Conservation (phyloP, 1,284 basidiomycete genomes). For the Taiwanofungus camphoratus region DNA sequence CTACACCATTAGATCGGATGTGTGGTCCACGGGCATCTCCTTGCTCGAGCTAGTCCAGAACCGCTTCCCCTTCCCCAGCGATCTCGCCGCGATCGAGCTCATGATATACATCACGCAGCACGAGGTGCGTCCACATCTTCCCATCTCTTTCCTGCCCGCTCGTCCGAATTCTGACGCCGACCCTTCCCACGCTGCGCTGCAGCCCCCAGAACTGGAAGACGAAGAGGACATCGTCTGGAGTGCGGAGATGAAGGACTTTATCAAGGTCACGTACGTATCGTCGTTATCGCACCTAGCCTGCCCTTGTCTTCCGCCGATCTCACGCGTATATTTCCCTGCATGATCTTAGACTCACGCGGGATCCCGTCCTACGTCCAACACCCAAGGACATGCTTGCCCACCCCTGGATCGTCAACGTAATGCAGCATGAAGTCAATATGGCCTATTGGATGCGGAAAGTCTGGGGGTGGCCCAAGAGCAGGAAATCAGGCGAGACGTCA, state of each 20-base stretch:
- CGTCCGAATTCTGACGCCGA: slow-evolving; percentile 13
- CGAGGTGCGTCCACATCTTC: slow-evolving; percentile 43
- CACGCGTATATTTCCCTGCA: neutral
- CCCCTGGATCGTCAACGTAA: slow-evolving; percentile 79
- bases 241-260: slow-evolving; percentile 88
- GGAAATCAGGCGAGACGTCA: slow-evolving; percentile 35
- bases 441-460: slow-evolving; percentile 87
- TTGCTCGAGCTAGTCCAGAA: slow-evolving; percentile 93
- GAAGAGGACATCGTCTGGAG: slow-evolving; percentile 75
- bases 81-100: slow-evolving; percentile 89
- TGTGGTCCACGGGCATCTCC: slow-evolving; percentile 97
- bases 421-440: slow-evolving; percentile 84
- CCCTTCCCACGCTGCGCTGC: slow-evolving; percentile 20
- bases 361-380: slow-evolving; percentile 58
- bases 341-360: slow-evolving; percentile 26
- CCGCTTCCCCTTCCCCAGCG: slow-evolving; percentile 92
- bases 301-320: slow-evolving; percentile 6
- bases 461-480: slow-evolving; percentile 72
- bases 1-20: slow-evolving; percentile 93
- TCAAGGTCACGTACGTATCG: slow-evolving; percentile 72
- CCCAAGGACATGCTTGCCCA: slow-evolving; percentile 85
- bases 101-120: slow-evolving; percentile 87
- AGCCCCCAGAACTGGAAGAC: slow-evolving; percentile 79
- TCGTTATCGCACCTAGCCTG: slow-evolving; percentile 7
- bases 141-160: slow-evolving; percentile 2